These are phyloP conservation scores for Musa balbisiana DNA, from an alignment of 202 grass and related monocot species.

Conservation along the genomic window DNA sequence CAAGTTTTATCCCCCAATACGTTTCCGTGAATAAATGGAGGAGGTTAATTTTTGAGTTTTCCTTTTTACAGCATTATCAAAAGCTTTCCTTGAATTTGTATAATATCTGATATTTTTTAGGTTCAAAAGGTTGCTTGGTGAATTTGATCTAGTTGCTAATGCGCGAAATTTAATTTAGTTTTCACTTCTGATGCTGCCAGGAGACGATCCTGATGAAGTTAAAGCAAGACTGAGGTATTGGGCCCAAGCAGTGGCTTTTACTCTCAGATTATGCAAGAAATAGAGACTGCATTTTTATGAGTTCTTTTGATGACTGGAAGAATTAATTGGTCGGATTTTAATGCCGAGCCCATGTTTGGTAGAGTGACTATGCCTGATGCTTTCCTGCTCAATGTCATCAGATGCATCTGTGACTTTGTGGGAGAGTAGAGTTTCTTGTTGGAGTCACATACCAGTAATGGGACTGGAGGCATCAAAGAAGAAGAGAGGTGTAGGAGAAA, in stretches of 20 bases:
- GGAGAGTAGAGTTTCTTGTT: neutral
- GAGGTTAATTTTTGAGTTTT: neutral
- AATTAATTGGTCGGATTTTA: neutral
- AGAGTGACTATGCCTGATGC: neutral
- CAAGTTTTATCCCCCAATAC: neutral
- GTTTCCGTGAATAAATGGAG: neutral
- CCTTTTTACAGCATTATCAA: too few species aligned
- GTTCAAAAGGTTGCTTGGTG: neutral
- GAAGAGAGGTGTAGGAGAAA: neutral
- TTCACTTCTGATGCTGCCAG: neutral
- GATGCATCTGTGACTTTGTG: neutral
- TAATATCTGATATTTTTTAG: too few species aligned
- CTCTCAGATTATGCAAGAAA: conserved; percentile 3
- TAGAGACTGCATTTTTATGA: neutral
- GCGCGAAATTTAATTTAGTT: neutral
- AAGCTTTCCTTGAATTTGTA: neutral
- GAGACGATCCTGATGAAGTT: too few species aligned
- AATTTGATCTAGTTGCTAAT: neutral
- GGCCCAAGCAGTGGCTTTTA: too few species aligned
- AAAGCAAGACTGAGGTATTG: too few species aligned
- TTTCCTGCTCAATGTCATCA: neutral
- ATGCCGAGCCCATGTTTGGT: neutral
- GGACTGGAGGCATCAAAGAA: neutral
- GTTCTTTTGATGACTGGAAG: neutral
- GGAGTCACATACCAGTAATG: neutral